Evolutionary conservation across 2,329 filamentous ascomycete genomes (phyloP).

Genomic region (Colletotrichum destructivum): DNA sequence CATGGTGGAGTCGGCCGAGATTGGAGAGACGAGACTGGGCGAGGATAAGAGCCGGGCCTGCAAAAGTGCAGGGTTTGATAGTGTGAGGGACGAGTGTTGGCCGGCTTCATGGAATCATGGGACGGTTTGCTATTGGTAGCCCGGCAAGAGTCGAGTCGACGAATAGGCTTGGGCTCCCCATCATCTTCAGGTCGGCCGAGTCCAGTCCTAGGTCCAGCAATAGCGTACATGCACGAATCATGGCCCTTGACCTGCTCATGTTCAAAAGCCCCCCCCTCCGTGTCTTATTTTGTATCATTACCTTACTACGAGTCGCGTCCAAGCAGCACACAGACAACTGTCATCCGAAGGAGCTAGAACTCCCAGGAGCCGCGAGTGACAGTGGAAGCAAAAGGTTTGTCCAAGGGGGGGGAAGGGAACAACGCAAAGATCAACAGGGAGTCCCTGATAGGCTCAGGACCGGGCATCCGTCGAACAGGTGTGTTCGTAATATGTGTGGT

Average conservation of each 20-base stretch:
- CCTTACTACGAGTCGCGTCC: background rate
- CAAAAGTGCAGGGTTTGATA: conserved; percentile 25
- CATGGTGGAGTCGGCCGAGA: conserved; percentile 31
- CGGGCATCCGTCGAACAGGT: conserved; percentile 21
- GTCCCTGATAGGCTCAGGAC: conserved; percentile 34
- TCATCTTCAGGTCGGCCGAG: conserved; percentile 7
- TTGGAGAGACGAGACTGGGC: conserved; percentile 36
- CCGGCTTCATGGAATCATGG: conserved; percentile 4
- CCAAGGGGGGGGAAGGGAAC: conserved; percentile 3
- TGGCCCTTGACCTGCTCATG: conserved; percentile 2
- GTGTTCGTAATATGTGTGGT: background rate
- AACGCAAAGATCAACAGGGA: background rate
- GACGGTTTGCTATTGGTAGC: conserved; percentile 9
- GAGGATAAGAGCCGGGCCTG: conserved; percentile 17
- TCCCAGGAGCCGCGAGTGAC: background rate
- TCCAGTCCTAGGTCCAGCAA: background rate
- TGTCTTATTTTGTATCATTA: background rate
- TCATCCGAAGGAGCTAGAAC: background rate
- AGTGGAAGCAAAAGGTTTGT: background rate
- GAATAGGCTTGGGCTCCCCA: background rate
- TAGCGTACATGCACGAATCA: conserved; percentile 26
- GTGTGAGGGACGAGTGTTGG: background rate
- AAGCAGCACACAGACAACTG: background rate
- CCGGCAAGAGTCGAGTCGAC: conserved; percentile 16
- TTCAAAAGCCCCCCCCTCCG: background rate